These are phyloP conservation scores for Fusarium sp. DNA, from an alignment of 2,329 filamentous ascomycete genomes.

Conservation along the genomic window DNA sequence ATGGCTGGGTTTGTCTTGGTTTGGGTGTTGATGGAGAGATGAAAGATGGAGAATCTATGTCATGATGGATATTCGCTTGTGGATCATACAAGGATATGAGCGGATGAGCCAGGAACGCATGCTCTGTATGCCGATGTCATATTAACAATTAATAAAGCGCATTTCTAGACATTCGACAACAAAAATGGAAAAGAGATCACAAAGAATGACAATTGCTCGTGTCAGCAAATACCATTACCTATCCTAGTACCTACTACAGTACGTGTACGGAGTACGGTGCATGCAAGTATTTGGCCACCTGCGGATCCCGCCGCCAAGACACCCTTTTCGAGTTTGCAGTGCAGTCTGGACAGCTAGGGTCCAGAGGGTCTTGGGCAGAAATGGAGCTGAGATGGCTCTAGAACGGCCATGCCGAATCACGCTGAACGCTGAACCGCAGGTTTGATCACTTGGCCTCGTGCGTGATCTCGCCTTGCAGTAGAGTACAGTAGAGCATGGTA, in stretches of 20 bases:
- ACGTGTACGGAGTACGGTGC: background rate
- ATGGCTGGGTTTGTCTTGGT: conserved; percentile 15
- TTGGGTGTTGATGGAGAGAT: background rate
- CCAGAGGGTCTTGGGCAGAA: too few relatives aligned
- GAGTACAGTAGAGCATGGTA: background rate
- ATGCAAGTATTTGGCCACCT: conserved; percentile 22
- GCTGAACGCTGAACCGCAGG: conserved; percentile 29
- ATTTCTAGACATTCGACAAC: background rate
- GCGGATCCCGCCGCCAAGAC: conserved; percentile 20
- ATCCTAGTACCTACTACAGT: background rate
- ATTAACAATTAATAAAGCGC: background rate
- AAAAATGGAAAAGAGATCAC: background rate
- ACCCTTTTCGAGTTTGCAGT: background rate
- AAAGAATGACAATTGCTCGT: conserved; percentile 13
- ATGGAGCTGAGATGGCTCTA: conserved; percentile 6
- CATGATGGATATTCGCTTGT: conserved; percentile 21
- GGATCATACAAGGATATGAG: background rate
- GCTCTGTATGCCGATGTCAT: background rate
- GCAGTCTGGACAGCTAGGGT: background rate
- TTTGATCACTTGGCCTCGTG: conserved; percentile 38
- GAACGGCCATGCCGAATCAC: conserved; percentile 38
- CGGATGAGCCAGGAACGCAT: background rate
- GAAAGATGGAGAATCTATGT: conserved; percentile 32
- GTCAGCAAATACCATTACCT: background rate
- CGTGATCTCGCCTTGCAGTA: conserved; percentile 23